Base-by-base conservation (phyloP, 805 yeast genomes). In the Wickerhamiella parazyma region DNA sequence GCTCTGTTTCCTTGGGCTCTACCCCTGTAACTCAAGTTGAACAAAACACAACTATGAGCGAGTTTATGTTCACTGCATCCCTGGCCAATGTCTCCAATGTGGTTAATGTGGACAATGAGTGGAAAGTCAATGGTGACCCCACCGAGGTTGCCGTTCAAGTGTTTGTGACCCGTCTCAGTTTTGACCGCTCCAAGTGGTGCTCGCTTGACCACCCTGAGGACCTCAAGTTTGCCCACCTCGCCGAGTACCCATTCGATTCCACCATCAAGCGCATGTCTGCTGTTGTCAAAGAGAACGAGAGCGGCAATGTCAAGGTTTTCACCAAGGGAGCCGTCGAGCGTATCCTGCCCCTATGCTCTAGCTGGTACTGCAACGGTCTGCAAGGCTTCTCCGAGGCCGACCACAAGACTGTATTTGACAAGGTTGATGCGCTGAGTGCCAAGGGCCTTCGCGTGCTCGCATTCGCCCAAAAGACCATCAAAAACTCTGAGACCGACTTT, bases 131-230 rank as follows among this genome's bases (percentile, higher is more conserved):
- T 56, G 94, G 94, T 47, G 94, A 84, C 57, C 89, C 94, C 34
- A 84, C 94, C 2, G 94, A 84, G 63, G 77, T 80, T 54, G 93
- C 94, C 3, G 78, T 84, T 48, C 89, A 82, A 55, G 89, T 83
- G 0, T 81, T 80, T 55, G 71, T 78, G 18, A 63, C 76, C 10
- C 71, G 86, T 53, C 63, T 78, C 48, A 70, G 69, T 24, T 66
- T 62, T 48, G 42, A 46, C 28, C 48, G 53, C 19, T 25, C 48
- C 22, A 28, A 40, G 12, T 42, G 45, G 29, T 40, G 34, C 8
- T 41, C 41, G 17, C 42, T 29, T 6, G 48, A 47, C 17, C 44
- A 38, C n/a, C 34, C 38, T 14, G 28, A 33, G 3, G 38, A 38
- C 37, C 41, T 28, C 17, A 21, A 10, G 33, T 42, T 49, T 9